phyloP scores from a whole-genome alignment of 2,329 filamentous ascomycete genomes.

The Cryphonectria japonica region DNA sequence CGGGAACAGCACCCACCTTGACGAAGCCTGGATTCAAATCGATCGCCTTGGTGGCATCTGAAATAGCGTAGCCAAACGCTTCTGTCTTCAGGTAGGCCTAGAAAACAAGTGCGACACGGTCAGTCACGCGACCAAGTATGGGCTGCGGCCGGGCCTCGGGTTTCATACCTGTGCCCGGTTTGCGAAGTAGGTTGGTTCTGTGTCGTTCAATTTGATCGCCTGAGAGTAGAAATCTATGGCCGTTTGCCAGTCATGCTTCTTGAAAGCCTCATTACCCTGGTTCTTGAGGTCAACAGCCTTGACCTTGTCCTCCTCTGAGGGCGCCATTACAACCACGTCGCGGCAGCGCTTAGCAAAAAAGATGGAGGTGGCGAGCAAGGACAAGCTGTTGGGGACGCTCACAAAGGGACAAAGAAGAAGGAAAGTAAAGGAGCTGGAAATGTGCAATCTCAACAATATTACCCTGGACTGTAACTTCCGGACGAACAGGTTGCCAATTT shows the following conservation, averaged over 20 bases:
- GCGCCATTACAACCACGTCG: constrained; percentile 31
- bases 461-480: background rate
- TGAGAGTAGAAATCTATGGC: constrained; percentile 85
- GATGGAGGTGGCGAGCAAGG: constrained; percentile 11
- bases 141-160: constrained; percentile 28
- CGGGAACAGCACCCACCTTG: constrained; percentile 65
- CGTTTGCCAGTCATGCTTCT: constrained; percentile 79
- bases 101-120: constrained; percentile 34
- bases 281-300: constrained; percentile 86
- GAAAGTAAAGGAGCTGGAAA: background rate
- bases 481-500: background rate
- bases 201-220: constrained; percentile 81
- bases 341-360: constrained; percentile 15
- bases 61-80: constrained; percentile 89
- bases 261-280: constrained; percentile 92
- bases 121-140: constrained; percentile 50
- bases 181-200: constrained; percentile 88
- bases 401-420: background rate
- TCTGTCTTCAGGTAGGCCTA: constrained; percentile 95
- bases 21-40: constrained; percentile 85
- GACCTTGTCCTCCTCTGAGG: constrained; percentile 59
- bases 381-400: constrained; percentile 12
- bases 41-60: constrained; percentile 88
- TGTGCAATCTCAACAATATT: background rate
- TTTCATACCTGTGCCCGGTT: constrained; percentile 86